phyloP scores from a whole-genome alignment of 371 early-diverging fungal genomes.

The Mortierella polycephala region DNA sequence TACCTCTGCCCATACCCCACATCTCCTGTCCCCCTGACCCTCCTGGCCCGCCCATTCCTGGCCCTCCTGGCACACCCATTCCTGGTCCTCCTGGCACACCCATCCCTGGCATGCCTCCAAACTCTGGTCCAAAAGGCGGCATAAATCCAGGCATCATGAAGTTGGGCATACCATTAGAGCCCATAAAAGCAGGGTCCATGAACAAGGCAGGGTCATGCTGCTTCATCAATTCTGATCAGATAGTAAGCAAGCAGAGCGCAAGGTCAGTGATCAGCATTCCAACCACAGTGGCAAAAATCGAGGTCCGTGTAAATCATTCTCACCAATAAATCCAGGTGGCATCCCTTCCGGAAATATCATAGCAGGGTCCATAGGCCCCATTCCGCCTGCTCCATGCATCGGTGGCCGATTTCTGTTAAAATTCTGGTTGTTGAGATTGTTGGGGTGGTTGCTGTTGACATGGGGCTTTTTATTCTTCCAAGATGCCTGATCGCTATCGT shows the following conservation, averaged over 20 bases:
- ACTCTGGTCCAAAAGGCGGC: constrained; percentile 37
- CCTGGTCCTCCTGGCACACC: background rate
- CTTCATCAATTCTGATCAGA: constrained; percentile 37
- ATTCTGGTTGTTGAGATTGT: constrained; percentile 34
- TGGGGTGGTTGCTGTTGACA: constrained; percentile 21
- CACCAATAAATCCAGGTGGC: constrained; percentile 45
- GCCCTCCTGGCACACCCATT: constrained; percentile 1
- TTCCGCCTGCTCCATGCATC: constrained; percentile 25
- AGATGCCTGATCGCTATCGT: constrained; percentile 39
- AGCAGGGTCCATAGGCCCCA: constrained; percentile 25
- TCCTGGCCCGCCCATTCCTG: constrained; percentile 4
- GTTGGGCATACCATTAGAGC: constrained; percentile 22
- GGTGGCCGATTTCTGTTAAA: constrained; percentile 33
- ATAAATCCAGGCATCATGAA: constrained; percentile 50
- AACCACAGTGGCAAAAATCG: too few relatives aligned
- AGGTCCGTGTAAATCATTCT: background rate
- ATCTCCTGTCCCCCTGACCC: constrained; percentile 31
- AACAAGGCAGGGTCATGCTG: constrained; percentile 43
- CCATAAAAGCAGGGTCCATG: constrained; percentile 47
- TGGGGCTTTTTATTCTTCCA: constrained; percentile 52
- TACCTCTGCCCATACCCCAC: constrained; percentile 48
- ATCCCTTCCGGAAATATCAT: constrained; percentile 38
- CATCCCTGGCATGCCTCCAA: constrained; percentile 21
- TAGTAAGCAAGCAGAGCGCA: background rate
- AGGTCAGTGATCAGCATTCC: background rate